A percentile compares a stretch with the other conserved stretches of the same genome.
These are phyloP conservation scores for Umbelopsis sp. DNA, from an alignment of 192 early-diverging fungal genomes.

Conservation along the genomic window DNA sequence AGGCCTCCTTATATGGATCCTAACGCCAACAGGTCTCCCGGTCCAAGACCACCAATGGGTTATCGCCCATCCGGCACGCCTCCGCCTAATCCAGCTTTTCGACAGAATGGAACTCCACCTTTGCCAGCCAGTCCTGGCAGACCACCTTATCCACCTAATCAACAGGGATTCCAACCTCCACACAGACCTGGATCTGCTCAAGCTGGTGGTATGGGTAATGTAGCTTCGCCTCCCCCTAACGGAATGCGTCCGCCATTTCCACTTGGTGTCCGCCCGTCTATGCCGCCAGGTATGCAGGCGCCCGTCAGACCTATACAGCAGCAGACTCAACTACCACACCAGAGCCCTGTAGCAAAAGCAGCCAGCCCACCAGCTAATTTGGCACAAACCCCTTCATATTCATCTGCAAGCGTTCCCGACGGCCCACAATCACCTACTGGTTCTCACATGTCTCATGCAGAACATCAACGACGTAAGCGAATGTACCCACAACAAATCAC, in stretches of 20 bases:
- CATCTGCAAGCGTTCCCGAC: constrained; percentile 11
- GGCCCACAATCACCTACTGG: constrained; percentile 30
- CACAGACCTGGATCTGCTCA: constrained; percentile 13
- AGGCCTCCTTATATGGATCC: constrained; percentile 29
- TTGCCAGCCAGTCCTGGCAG: constrained; percentile 15
- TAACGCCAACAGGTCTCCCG: constrained; percentile 18
- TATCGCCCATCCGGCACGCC: background rate
- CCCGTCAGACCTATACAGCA: constrained; percentile 8
- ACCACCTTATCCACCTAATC: constrained; percentile 11
- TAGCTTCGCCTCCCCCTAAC: background rate
- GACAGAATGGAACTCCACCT: constrained; percentile 26
- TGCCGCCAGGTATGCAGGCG: constrained; percentile 11
- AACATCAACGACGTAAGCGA: constrained; percentile 49
- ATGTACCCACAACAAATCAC: constrained; percentile 56
- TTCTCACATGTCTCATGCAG: background rate
- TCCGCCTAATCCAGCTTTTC: constrained; percentile 17
- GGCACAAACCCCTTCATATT: constrained; percentile 11
- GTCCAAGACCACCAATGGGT: constrained; percentile 1
- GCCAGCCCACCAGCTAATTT: constrained; percentile 8
- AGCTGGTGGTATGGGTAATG: background rate
- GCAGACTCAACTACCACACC: background rate
- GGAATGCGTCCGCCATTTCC: constrained; percentile 18
- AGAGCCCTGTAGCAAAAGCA: background rate
- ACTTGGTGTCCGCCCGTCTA: constrained; percentile 26
- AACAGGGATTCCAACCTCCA: constrained; percentile 22